Percentiles rank a stretch among this genome's conserved stretches.
These are phyloP conservation scores for Hypoxylon trugodes DNA, from an alignment of 495 filamentous ascomycete species.

Conservation along the genomic window DNA sequence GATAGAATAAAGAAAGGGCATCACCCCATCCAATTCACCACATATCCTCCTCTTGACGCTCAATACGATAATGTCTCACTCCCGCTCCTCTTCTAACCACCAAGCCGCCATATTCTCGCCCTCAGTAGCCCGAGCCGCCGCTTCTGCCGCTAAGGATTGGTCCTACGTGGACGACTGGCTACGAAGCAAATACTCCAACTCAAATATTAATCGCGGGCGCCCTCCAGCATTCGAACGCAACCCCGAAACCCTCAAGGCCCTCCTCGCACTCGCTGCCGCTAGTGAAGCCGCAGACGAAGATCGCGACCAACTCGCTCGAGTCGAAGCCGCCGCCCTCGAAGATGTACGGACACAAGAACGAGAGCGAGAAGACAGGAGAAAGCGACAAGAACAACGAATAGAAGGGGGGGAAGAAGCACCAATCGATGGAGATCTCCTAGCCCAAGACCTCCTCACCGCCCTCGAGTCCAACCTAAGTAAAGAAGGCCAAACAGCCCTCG, in stretches of 20 bases:
- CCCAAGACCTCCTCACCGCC: conserved; percentile 40
- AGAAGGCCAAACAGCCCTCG: conserved; percentile 54
- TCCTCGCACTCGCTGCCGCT: conserved; percentile 76
- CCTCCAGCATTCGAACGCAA: conserved; percentile 81
- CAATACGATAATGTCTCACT: background rate
- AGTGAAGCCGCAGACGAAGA: conserved; percentile 89
- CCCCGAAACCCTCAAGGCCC: conserved; percentile 77
- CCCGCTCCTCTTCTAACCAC: conserved; percentile 19
- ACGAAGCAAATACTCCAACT: conserved; percentile 62
- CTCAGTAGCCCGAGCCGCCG: conserved; percentile 70
- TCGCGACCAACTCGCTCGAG: conserved; percentile 61
- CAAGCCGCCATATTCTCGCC: conserved; percentile 73
- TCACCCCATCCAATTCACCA: too few species aligned
- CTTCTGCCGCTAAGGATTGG: conserved; percentile 82
- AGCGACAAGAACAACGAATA: conserved; percentile 13
- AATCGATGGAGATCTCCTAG: conserved; percentile 24
- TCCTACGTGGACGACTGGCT: conserved; percentile 87
- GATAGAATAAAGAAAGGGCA: too few species aligned
- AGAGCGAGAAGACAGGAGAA: conserved; percentile 16
- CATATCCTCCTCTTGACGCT: too few species aligned
- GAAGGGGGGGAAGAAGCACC: conserved; percentile 1
- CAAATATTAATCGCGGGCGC: conserved; percentile 32
- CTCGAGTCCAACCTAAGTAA: conserved; percentile 52
- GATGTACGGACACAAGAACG: conserved; percentile 60
- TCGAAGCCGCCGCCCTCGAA: conserved; percentile 67